phyloP scores from a whole-genome alignment of 768 basidiomycete genomes.

The Suillus discolor region DNA sequence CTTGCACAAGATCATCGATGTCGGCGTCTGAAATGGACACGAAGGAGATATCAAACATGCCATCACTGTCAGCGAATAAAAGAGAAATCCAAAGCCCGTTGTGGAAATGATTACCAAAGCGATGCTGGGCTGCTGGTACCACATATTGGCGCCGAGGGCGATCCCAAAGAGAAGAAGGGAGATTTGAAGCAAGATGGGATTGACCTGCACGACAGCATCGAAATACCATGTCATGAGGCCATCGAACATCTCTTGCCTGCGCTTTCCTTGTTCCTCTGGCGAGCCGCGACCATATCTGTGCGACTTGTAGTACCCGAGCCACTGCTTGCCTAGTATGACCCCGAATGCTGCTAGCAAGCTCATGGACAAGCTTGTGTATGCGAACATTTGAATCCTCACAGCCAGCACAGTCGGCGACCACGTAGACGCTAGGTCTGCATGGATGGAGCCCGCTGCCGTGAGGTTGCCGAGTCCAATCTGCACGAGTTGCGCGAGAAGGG shows the following conservation, averaged over 20 bases:
- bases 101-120: conserved; percentile 3
- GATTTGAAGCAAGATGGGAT: conserved; percentile 15
- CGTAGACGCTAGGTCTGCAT: not conserved
- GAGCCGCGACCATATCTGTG: conserved; percentile 8
- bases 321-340: too few relatives aligned
- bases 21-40: conserved; percentile 10
- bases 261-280: conserved; percentile 10
- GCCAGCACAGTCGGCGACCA: too few relatives aligned
- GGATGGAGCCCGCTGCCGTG: not conserved
- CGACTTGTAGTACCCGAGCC: conserved; percentile 4
- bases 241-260: conserved; percentile 13
- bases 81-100: not conserved
- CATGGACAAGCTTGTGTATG: too few relatives aligned
- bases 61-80: conserved; percentile 8
- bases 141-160: conserved; percentile 11
- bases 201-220: conserved; percentile 7
- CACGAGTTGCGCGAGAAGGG: conserved; percentile 11
- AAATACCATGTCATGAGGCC: conserved; percentile 18
- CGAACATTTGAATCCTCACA: too few relatives aligned
- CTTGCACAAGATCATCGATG: not conserved
- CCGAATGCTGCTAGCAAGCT: too few relatives aligned
- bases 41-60: conserved; percentile 3
- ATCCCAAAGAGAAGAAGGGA: conserved; percentile 15
- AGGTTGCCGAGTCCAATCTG: conserved; percentile 5
- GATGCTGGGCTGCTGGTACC: not conserved